Evolutionary conservation across 2,329 filamentous ascomycete genomes (phyloP).

Genomic region (Helotiales sp.): DNA sequence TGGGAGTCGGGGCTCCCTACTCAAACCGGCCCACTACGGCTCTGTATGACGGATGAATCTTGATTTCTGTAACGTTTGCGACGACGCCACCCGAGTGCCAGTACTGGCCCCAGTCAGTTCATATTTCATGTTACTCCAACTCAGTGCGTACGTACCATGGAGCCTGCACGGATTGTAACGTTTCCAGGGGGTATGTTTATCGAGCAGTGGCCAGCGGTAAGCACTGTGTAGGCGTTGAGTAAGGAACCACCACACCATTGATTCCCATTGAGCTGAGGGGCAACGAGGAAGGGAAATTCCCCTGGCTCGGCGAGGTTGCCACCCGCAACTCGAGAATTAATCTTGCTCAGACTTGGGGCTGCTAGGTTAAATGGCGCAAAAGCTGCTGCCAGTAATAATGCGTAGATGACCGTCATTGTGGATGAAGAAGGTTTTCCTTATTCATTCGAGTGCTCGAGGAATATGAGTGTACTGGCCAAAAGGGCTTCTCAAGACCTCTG

Average conservation of each 20-base stretch:
- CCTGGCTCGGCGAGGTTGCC: conserved; percentile 27
- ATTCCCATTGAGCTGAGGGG: conserved; percentile 18
- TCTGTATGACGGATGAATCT: conserved; percentile 31
- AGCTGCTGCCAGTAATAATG: conserved; percentile 6
- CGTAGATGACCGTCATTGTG: conserved; percentile 5
- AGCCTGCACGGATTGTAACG: conserved; percentile 34
- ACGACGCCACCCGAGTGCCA: conserved; percentile 31
- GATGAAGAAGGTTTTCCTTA: neutral
- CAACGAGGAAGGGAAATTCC: conserved; percentile 35
- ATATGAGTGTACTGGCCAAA: neutral
- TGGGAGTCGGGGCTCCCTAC: neutral
- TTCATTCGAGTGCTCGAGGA: neutral
- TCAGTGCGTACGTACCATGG: conserved; percentile 28
- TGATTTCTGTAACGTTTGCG: conserved; percentile 22
- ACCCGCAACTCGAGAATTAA: conserved; percentile 19
- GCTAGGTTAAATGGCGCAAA: conserved; percentile 11
- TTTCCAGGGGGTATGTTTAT: conserved; percentile 15
- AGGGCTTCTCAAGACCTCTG: neutral
- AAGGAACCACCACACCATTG: conserved; percentile 34
- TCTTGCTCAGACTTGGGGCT: conserved; percentile 10
- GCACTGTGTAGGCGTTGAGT: conserved; percentile 33
- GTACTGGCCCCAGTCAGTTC: conserved; percentile 17
- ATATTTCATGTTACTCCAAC: neutral
- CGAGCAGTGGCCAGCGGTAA: conserved; percentile 36
- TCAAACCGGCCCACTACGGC: conserved; percentile 12